Conservation (phyloP, 2,329 filamentous ascomycete genomes). For the Ceratocystis huliohia region DNA sequence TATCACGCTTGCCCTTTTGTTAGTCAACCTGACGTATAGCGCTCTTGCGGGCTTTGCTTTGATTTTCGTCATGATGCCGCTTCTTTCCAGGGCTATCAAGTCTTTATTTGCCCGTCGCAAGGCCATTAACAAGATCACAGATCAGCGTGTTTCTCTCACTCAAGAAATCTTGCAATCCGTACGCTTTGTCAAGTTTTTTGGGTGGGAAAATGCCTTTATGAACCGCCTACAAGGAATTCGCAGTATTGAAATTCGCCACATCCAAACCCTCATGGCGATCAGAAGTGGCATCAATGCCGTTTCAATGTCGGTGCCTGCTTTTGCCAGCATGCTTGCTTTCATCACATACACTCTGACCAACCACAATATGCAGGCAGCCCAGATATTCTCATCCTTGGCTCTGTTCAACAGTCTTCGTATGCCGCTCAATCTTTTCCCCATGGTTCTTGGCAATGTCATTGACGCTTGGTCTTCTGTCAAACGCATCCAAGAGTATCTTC, state of each 20-base stretch:
- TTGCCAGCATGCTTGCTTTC: conserved; percentile 90
- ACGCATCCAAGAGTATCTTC: conserved; percentile 76
- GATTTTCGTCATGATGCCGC: conserved; percentile 62
- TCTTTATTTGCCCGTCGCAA: conserved; percentile 62
- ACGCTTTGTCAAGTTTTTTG: conserved; percentile 91
- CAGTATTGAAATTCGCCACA: conserved; percentile 63
- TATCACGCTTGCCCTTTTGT: conserved; percentile 64
- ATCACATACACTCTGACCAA: conserved; percentile 63
- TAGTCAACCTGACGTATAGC: conserved; percentile 82
- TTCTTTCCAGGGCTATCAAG: conserved; percentile 65
- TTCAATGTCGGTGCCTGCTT: conserved; percentile 77
- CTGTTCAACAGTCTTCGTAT: conserved; percentile 85
- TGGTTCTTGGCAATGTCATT: conserved; percentile 78
- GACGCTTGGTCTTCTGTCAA: conserved; percentile 78
- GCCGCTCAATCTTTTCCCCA: conserved; percentile 75
- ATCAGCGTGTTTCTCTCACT: conserved; percentile 78
- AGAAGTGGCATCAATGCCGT: conserved; percentile 76
- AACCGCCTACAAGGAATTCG: conserved; percentile 62
- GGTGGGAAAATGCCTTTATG: conserved; percentile 84
- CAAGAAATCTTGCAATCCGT: conserved; percentile 88
- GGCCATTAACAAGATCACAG: conserved; percentile 83
- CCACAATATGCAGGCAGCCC: conserved; percentile 57
- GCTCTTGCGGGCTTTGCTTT: conserved; percentile 79
- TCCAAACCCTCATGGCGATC: conserved; percentile 71
- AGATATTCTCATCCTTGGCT: conserved; percentile 83